phyloP scores from a whole-genome alignment of 768 basidiomycete genomes.

The Pleurotus platypus region DNA sequence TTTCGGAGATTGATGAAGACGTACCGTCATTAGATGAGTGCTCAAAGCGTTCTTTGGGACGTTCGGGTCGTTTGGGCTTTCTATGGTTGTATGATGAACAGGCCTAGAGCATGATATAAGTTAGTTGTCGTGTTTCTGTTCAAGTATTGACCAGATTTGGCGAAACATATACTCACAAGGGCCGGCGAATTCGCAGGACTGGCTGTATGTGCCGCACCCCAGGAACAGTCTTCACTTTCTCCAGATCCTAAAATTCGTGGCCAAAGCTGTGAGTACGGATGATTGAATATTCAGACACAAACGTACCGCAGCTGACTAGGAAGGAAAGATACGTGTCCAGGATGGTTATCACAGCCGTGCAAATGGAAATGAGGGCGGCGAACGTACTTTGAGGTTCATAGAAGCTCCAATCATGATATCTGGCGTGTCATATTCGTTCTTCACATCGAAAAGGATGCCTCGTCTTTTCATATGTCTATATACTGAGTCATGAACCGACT shows the following conservation, averaged over 20 bases:
- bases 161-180: not conserved
- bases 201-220: slow-evolving; percentile 60
- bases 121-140: no score
- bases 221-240: slow-evolving; percentile 35
- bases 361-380: not conserved
- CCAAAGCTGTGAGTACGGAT: no score
- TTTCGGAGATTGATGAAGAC: slow-evolving; percentile 9
- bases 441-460: slow-evolving; percentile 39
- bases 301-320: not conserved
- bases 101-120: no score
- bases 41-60: slow-evolving; percentile 43
- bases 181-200: slow-evolving; percentile 39
- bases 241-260: slow-evolving; percentile 30
- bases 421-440: slow-evolving; percentile 47
- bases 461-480: slow-evolving; percentile 44
- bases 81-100: no score
- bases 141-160: no score
- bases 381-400: slow-evolving; percentile 42
- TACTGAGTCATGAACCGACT: slow-evolving; percentile 34
- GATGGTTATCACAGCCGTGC: not conserved
- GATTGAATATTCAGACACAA: not conserved
- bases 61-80: slow-evolving; percentile 28
- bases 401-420: slow-evolving; percentile 60
- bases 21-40: slow-evolving; percentile 52
- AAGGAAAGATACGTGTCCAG: not conserved